A percentile compares a stretch with the other conserved stretches of the same genome.
phyloP scores from a whole-genome alignment of 305 asterid species.

The Fraxinus greggii region DNA sequence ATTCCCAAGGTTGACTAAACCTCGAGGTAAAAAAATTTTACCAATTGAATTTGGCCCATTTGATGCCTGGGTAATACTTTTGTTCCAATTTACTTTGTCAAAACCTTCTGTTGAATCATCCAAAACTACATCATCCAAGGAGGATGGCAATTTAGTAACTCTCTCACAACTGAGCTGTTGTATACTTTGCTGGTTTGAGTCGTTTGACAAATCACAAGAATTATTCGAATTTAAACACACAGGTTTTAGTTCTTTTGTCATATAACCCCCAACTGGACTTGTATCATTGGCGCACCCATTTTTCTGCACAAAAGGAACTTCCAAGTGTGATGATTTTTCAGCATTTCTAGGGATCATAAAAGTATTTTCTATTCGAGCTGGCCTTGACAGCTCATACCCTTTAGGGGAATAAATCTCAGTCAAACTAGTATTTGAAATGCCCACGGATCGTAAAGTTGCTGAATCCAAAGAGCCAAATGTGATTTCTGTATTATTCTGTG shows the following conservation, averaged over 20 bases:
- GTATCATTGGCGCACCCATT: slow-evolving; percentile 34
- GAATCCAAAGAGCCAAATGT: slow-evolving; percentile 74
- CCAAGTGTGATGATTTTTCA: slow-evolving; percentile 22
- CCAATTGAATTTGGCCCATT: slow-evolving; percentile 36
- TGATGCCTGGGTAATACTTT: slow-evolving; percentile 31
- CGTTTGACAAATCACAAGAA: slow-evolving; percentile 21
- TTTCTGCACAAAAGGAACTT: slow-evolving; percentile 30
- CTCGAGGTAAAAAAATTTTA: slow-evolving; percentile 62
- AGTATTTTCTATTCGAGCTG: slow-evolving; percentile 24
- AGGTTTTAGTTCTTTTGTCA: slow-evolving; percentile 32
- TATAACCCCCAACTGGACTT: slow-evolving; percentile 24
- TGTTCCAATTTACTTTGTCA: slow-evolving; percentile 24
- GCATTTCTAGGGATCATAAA: slow-evolving; percentile 15
- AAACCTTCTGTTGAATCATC: slow-evolving; percentile 33
- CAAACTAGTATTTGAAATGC: slow-evolving; percentile 35
- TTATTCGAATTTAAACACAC: slow-evolving; percentile 20
- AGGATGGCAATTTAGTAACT: slow-evolving; percentile 29
- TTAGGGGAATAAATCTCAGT: slow-evolving; percentile 32
- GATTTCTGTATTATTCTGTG: slow-evolving; percentile 38
- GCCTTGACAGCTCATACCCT: slow-evolving; percentile 29
- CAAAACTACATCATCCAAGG: slow-evolving; percentile 27
- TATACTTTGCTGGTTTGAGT: slow-evolving; percentile 23
- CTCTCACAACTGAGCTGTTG: slow-evolving; percentile 29
- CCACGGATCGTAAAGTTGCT: slow-evolving; percentile 64
- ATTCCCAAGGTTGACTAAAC: slow-evolving; percentile 80